phyloP scores from a whole-genome alignment of 225 moss, liverwort and hornwort species.

The Marchantia polymorpha region DNA sequence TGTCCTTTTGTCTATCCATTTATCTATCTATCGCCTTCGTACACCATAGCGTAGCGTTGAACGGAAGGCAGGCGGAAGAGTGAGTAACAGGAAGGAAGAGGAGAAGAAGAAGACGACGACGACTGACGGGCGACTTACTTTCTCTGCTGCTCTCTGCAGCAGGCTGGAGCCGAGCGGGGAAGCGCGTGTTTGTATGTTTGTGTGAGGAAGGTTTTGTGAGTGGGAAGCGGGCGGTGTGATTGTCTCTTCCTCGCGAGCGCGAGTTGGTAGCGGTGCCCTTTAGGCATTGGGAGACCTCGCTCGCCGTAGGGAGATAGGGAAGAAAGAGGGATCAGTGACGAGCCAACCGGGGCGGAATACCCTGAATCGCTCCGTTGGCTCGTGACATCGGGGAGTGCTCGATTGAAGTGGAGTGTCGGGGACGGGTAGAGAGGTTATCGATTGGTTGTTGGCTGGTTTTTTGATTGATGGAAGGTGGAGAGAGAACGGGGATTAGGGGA shows the following conservation, averaged over 20 bases:
- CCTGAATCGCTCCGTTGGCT: slow-evolving; percentile 24
- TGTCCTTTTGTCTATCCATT: background rate
- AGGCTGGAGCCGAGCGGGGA: background rate
- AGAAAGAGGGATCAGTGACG: slow-evolving; percentile 5
- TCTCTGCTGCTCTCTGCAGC: slow-evolving; percentile 6
- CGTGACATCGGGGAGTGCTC: slow-evolving; percentile 13
- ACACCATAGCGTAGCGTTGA: slow-evolving; percentile 14
- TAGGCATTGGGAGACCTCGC: background rate
- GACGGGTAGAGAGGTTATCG: background rate
- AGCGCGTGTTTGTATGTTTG: background rate
- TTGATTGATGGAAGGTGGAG: slow-evolving; percentile 38
- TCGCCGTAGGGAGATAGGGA: background rate
- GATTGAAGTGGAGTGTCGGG: slow-evolving; percentile 1
- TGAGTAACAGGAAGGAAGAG: background rate
- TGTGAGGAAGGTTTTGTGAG: background rate
- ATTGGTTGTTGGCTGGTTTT: background rate
- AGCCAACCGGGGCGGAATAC: slow-evolving; percentile 3
- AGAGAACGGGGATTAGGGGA: slow-evolving; percentile 30
- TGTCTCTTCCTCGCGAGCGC: slow-evolving; percentile 3
- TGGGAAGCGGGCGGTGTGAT: background rate
- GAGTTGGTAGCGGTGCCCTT: background rate
- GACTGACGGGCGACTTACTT: background rate
- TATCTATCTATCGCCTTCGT: background rate
- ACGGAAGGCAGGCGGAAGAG: background rate
- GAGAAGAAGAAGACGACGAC: background rate